phyloP scores from a whole-genome alignment of 768 basidiomycete species.

The Suillus cothurnatus region DNA sequence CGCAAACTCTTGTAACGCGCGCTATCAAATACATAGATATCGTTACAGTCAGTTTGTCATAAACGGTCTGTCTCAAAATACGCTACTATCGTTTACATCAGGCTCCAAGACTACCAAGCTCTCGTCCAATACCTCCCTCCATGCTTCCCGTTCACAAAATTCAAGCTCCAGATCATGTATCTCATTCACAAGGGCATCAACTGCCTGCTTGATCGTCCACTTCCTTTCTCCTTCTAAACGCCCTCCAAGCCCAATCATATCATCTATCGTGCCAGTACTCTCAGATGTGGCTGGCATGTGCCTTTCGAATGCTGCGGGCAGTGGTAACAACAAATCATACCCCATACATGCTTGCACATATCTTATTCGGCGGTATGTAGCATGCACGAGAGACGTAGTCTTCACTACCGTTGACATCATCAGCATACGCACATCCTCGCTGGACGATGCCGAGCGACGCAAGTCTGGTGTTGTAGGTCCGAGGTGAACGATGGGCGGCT shows the following conservation, averaged over 20 bases:
- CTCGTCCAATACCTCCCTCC: slow-evolving; percentile 20
- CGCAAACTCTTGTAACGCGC: neutral
- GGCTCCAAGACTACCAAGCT: slow-evolving; percentile 13
- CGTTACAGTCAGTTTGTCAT: neutral
- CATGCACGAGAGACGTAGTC: slow-evolving; percentile 52
- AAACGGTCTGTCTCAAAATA: neutral
- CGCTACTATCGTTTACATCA: neutral
- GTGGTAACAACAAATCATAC: slow-evolving; percentile 57
- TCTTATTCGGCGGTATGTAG: slow-evolving; percentile 63
- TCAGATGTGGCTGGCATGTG: neutral
- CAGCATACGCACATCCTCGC: slow-evolving; percentile 3
- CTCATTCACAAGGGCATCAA: slow-evolving; percentile 56
- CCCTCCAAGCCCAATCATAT: slow-evolving; percentile 21
- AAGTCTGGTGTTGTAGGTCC: slow-evolving; percentile 45
- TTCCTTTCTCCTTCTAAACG: slow-evolving; percentile 26
- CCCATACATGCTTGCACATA: slow-evolving; percentile 66
- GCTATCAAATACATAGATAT: neutral
- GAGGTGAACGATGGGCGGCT: slow-evolving; percentile 61
- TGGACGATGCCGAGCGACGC: slow-evolving; percentile 6
- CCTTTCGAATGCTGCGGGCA: slow-evolving; percentile 34
- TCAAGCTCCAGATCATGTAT: slow-evolving; percentile 60
- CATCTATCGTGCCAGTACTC: slow-evolving; percentile 4
- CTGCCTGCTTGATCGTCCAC: slow-evolving; percentile 58
- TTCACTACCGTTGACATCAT: slow-evolving; percentile 47
- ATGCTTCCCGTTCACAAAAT: slow-evolving; percentile 43